Conservation (phyloP, 208 protist genomes). For the Leishmania lainsoni region DNA sequence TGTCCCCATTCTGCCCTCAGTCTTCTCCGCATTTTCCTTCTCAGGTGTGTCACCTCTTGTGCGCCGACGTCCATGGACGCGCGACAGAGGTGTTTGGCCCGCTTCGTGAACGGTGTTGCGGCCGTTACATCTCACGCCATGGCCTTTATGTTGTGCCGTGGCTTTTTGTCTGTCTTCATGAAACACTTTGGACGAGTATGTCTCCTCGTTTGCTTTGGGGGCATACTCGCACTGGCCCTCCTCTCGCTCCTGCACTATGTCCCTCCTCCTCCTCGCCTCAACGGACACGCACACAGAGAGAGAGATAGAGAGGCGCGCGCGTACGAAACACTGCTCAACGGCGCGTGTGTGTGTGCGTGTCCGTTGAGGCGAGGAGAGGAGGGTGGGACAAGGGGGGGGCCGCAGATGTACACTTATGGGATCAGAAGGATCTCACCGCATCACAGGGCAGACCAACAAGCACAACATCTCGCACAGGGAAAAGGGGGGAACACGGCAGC, state of each 20-base stretch:
- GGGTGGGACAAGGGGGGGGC: not conserved
- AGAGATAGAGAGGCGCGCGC: not conserved
- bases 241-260: too few species aligned
- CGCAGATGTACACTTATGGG: not conserved
- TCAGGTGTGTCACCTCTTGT: not conserved
- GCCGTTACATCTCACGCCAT: not conserved
- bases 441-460: not conserved
- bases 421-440: not conserved
- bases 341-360: not conserved
- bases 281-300: not conserved
- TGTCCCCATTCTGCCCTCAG: not conserved
- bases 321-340: not conserved
- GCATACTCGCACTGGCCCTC: not conserved
- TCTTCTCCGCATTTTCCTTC: not conserved
- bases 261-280: not conserved
- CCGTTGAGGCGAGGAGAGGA: not conserved
- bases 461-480: not conserved
- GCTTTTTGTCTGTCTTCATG: not conserved
- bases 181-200: not conserved
- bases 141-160: not conserved
- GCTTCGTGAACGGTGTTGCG: not conserved
- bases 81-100: not conserved
- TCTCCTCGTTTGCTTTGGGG: not conserved
- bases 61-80: not conserved
- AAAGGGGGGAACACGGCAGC: not conserved